Evolutionary conservation across 169 alveolate species (phyloP), one percentile per base, ranked within the genome.

Genomic region (Perkinsus olseni): DNA sequence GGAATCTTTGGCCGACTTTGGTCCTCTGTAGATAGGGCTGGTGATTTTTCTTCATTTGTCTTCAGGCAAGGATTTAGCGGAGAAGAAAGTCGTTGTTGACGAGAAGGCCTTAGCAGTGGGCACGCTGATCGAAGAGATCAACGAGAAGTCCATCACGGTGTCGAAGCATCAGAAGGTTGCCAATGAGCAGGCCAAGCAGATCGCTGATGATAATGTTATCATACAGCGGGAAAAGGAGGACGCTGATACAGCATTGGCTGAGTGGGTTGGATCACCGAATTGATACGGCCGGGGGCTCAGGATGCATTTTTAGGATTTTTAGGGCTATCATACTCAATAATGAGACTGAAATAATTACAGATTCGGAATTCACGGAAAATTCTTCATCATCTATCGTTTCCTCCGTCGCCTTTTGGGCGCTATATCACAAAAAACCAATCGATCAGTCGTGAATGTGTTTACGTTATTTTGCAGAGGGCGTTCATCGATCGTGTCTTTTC

Each of bases 181-280:
- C 0, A 91, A 95, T 0, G 96, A 95, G 39, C 97, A 97, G 93
- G 97, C 92, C 13, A 90, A 91, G 21, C 95, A 95, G 90, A 95
- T 95, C 62, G 94, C 94, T 38, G 93, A 96, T 94, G 97, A 95
- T 38, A 93, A 96, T 92, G 92, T 95, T 21, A 93, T 93, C 48
- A 97, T 97, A 62, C 95, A 94, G 13, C 95, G 94, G 38, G 97
- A 96, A 48, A 95, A 97, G 95, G 97, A 94, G 34, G 97, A 97
- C 91, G 99, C 98, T 0, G 97, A 97, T 91, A 96, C 96, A 93
- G 98, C 97, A 20, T 93, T 98, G 91, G 97, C 96, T 74, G 98
- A 96, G 82, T 62, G 34, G 17, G 82, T 10, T 45, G 28, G 82
- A 24, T 0, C 17, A 24, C 37, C 10, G 62, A 45, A 6, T 45